phyloP scores from a whole-genome alignment of 352 stramenopile species.

The Lagenidium giganteum region DNA sequence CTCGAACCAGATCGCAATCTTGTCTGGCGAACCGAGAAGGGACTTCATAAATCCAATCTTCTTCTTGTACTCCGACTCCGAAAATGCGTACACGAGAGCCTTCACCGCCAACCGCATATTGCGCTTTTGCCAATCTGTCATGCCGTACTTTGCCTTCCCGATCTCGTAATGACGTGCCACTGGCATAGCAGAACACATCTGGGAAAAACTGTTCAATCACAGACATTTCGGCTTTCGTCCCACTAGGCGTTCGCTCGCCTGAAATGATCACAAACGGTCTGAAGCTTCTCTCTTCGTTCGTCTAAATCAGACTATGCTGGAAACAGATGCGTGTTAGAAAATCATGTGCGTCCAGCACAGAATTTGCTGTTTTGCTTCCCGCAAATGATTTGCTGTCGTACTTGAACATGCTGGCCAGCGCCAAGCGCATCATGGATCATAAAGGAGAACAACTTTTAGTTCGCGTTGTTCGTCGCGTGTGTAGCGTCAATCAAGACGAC shows the following conservation, averaged over 20 bases:
- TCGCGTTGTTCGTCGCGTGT: constrained; percentile 5
- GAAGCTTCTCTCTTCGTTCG: neutral
- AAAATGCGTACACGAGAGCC: neutral
- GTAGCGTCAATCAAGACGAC: constrained; percentile 5
- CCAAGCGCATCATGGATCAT: constrained; percentile 5
- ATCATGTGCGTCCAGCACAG: no score
- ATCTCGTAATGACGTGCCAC: constrained; percentile 5
- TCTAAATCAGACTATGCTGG: neutral
- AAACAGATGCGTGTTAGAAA: no score
- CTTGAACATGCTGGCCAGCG: constrained; percentile 8
- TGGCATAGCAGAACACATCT: constrained; percentile 1
- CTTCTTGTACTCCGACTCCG: neutral
- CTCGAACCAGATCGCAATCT: neutral
- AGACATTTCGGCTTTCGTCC: constrained; percentile 1
- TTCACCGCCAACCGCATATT: neutral
- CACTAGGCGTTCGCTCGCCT: constrained; percentile 3
- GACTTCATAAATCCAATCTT: constrained; percentile 1
- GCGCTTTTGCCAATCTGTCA: constrained; percentile 5
- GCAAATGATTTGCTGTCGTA: no score
- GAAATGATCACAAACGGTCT: neutral
- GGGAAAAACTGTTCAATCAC: constrained; percentile 2
- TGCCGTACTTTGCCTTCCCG: neutral
- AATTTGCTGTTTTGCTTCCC: no score
- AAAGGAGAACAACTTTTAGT: constrained; percentile 5
- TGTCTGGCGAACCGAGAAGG: neutral